Percentiles rank a stretch among this genome's conserved stretches.
These are phyloP conservation scores for Trichoderma sp. DNA, from an alignment of 2,329 filamentous ascomycete species.

Conservation along the genomic window DNA sequence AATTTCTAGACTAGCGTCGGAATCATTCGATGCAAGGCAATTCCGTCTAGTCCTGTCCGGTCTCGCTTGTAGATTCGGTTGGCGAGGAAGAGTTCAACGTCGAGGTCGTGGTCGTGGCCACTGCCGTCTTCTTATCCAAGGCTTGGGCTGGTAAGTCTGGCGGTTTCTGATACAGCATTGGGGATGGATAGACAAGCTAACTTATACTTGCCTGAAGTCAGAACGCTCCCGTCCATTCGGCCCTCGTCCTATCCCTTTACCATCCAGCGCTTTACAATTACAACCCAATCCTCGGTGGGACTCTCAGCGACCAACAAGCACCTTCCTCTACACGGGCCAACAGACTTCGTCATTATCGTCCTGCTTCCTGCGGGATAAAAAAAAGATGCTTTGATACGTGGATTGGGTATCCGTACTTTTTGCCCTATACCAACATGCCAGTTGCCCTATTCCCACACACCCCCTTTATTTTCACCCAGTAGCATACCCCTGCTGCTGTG, in stretches of 20 bases:
- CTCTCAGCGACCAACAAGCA: conserved; percentile 37
- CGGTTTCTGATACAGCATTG: conserved; percentile 25
- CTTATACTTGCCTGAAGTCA: conserved; percentile 43
- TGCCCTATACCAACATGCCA: conserved; percentile 38
- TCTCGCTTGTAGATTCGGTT: conserved; percentile 21
- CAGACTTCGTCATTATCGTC: conserved; percentile 34
- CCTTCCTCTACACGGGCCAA: conserved; percentile 34
- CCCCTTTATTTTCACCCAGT: conserved; percentile 26
- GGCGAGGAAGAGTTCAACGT: conserved; percentile 1
- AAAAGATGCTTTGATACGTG: conserved; percentile 39
- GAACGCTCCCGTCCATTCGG: conserved; percentile 30
- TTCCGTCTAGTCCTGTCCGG: conserved; percentile 23
- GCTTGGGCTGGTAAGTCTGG: conserved; percentile 26
- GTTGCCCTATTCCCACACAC: conserved; percentile 33
- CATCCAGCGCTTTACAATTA: conserved; percentile 32
- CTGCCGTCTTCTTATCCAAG: not conserved
- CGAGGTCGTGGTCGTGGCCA: not conserved
- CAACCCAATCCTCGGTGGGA: conserved; percentile 36
- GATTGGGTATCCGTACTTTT: conserved; percentile 46
- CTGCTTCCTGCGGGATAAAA: conserved; percentile 42
- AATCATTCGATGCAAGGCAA: conserved; percentile 25
- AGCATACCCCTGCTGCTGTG: conserved; percentile 32
- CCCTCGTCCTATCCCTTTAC: conserved; percentile 31
- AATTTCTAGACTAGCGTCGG: conserved; percentile 25
- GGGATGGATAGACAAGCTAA: conserved; percentile 40